These are phyloP conservation scores for Madurella mycetomatis DNA, from an alignment of 2,329 filamentous ascomycete species.

Conservation along the genomic window DNA sequence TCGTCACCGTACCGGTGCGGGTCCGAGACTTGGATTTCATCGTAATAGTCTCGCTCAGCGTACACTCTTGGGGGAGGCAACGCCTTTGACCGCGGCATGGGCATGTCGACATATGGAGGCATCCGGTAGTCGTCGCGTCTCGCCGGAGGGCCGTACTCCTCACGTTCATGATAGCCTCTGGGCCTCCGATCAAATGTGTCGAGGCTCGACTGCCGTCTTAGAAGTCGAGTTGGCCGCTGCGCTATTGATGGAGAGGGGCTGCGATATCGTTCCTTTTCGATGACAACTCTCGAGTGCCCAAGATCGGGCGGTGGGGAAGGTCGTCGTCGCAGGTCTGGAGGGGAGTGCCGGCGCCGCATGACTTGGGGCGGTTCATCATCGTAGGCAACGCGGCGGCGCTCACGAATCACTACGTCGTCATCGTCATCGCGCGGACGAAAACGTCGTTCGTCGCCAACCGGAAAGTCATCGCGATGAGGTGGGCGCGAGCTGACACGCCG, in stretches of 20 bases:
- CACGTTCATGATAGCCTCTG: conserved; percentile 47
- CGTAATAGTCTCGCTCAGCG: conserved; percentile 53
- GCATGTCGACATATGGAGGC: conserved; percentile 56
- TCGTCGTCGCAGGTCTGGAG: conserved; percentile 29
- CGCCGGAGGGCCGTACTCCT: conserved; percentile 60
- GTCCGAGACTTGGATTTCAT: conserved; percentile 65
- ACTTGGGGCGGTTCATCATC: conserved; percentile 46
- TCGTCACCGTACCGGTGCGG: conserved; percentile 67
- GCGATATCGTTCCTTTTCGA: conserved; percentile 50
- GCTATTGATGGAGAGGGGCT: conserved; percentile 49
- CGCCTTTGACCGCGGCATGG: conserved; percentile 60
- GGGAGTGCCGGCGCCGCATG: conserved; percentile 27
- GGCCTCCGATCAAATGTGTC: conserved; percentile 85
- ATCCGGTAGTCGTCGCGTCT: conserved; percentile 44
- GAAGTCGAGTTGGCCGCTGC: conserved; percentile 57
- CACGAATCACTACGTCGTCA: conserved; percentile 42
- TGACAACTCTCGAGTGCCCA: conserved; percentile 50
- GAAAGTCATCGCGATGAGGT: conserved; percentile 41
- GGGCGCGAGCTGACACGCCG: conserved; percentile 32
- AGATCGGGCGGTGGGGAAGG: conserved; percentile 43
- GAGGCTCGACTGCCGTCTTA: conserved; percentile 81
- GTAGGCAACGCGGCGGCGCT: conserved; percentile 42
- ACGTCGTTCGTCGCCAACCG: conserved; percentile 36
- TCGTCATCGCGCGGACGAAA: conserved; percentile 42
- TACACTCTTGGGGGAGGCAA: conserved; percentile 57